Evolutionary conservation across 805 yeast species (phyloP), one percentile per base, ranked within the genome.

Genomic region (Kregervanrija fluxuum): DNA sequence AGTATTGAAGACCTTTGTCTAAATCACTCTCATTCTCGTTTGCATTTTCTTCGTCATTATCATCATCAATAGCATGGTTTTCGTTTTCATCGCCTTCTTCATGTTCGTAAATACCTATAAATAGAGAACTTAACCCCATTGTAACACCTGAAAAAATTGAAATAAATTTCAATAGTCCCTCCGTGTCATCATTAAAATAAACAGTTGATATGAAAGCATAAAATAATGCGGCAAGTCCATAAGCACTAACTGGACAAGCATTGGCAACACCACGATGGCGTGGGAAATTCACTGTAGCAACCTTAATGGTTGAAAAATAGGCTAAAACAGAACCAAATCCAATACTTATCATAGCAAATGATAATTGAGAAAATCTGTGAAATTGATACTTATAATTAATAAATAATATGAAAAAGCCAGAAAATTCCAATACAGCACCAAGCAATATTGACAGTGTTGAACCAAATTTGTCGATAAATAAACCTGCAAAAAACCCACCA

Each of bases 401-500:
- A 53, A 74, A 69, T 33, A 84, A 62, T 0, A 73, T 62, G 16
- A 66, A 65, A 55, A 81, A 84, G 0, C 87, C 86, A 0, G 60
- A 35, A 38, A 77, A 74, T 8, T 81, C 75, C 15, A 73, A 62
- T 1, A 73, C 4, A 0, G 85, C 73, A 0, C 90, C 91, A 5
- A 77, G 37, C 1, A 75, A 54, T 14, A 77, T 69, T 1, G 87
- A 74, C 3, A 57, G 37, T 38, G 66, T 71, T 0, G 87, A 81
- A 0, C 87, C 87, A 37, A 64, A 66, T 33, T 58, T 64, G 56
- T 85, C 93, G 14, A 83, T 82, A 22, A 82, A 55, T 17, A 81
- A 56, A 0, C 95, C 95, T 0, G 84, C 89, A 0, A 82, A 74
- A 28, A 83, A 66, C 0, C 91, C 91, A 22, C 88, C 82, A 9